These are phyloP conservation scores for Taphrina communis DNA, from an alignment of 1,139 yeast genomes.

Conservation along the genomic window DNA sequence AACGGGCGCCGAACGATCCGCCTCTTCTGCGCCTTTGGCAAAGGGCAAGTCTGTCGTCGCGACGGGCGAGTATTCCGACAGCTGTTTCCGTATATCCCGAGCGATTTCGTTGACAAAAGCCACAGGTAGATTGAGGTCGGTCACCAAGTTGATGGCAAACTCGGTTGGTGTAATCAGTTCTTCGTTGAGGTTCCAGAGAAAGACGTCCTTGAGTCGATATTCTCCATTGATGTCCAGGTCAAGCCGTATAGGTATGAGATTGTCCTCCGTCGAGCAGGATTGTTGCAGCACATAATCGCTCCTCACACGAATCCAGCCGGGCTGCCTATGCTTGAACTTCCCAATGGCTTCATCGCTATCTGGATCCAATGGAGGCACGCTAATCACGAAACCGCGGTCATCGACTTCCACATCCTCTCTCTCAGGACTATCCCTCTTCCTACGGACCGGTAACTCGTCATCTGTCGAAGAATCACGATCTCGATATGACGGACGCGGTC, in stretches of 20 bases:
- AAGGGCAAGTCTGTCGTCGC: conserved; percentile 67
- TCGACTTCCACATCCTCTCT: conserved; percentile 36
- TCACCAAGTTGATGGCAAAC: conserved; percentile 78
- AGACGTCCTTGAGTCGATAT: conserved; percentile 70
- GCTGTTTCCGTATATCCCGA: conserved; percentile 74
- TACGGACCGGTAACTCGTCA: conserved; percentile 7
- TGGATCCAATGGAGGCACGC: conserved; percentile 31
- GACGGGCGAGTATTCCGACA: conserved; percentile 72
- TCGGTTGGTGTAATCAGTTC: conserved; percentile 75
- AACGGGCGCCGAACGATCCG: conserved; percentile 65
- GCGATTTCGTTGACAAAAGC: conserved; percentile 67
- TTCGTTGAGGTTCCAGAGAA: conserved; percentile 87
- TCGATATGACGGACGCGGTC: conserved; percentile 38
- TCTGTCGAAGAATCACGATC: conserved; percentile 28
- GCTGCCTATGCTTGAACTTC: conserved; percentile 22
- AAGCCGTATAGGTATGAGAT: conserved; percentile 78
- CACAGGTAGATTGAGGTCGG: conserved; percentile 79
- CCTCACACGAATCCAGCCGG: conserved; percentile 39
- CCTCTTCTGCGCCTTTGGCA: conserved; percentile 53
- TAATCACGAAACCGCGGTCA: conserved; percentile 38
- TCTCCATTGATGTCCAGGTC: conserved; percentile 63
- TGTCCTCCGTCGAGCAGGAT: conserved; percentile 47
- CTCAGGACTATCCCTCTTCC: conserved; percentile 17
- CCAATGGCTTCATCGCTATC: conserved; percentile 32
- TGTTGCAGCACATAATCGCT: conserved; percentile 31